Conservation (phyloP, 2,329 filamentous ascomycete genomes). For the Fusarium siculi region DNA sequence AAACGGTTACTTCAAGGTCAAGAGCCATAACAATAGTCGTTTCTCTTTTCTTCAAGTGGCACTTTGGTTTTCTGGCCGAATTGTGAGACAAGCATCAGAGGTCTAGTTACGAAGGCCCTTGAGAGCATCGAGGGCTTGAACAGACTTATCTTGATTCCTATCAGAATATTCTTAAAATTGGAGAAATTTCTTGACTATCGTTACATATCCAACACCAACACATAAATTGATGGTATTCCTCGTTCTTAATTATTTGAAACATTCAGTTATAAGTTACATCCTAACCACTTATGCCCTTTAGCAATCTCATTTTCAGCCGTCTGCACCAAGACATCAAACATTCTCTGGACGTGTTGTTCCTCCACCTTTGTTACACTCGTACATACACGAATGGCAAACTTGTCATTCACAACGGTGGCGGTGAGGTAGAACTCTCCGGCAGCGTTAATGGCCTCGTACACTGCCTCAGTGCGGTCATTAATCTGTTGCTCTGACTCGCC, state of each 20-base stretch:
- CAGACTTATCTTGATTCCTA: background rate
- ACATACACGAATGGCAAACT: constrained; percentile 84
- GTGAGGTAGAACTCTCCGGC: constrained; percentile 86
- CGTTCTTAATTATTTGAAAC: background rate
- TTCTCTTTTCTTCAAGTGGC: background rate
- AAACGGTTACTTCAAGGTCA: background rate
- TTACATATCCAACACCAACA: no score
- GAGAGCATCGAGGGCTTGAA: background rate
- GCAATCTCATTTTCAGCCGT: constrained; percentile 60
- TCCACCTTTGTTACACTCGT: constrained; percentile 74
- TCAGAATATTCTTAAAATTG: no score
- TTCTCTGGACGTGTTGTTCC: constrained; percentile 76
- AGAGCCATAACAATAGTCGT: background rate
- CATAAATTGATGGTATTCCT: background rate
- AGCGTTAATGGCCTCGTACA: constrained; percentile 80
- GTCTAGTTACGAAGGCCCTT: background rate
- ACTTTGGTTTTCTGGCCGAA: no score
- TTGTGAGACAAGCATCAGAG: no score
- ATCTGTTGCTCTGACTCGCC: constrained; percentile 61
- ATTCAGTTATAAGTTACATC: background rate
- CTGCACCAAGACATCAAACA: constrained; percentile 79
- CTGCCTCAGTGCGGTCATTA: constrained; percentile 75
- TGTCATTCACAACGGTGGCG: constrained; percentile 75
- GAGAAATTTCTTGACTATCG: background rate
- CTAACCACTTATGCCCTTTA: constrained; percentile 2